These are phyloP conservation scores for Cutaneotrichosporon arboriforme DNA, from an alignment of 1,284 basidiomycete genomes.

Conservation along the genomic window DNA sequence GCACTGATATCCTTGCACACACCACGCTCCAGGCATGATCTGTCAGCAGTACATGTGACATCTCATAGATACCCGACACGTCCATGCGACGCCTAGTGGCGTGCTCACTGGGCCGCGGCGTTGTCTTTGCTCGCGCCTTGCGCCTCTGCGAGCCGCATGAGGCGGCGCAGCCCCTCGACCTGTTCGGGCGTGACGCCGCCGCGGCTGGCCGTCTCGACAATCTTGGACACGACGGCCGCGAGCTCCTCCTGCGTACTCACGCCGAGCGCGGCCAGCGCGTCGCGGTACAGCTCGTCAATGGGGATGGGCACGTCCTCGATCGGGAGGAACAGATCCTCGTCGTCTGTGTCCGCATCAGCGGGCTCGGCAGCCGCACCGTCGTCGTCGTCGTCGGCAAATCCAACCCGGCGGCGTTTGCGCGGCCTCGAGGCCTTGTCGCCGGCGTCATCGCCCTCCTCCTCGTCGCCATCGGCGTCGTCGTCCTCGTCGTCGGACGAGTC, in stretches of 20 bases:
- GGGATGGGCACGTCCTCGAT: slow-evolving; percentile 38
- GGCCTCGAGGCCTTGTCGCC: background rate
- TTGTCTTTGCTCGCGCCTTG: background rate
- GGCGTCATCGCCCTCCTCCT: background rate
- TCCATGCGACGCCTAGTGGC: no score
- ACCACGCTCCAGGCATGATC: no score
- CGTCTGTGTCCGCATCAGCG: slow-evolving; percentile 52
- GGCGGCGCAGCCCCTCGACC: slow-evolving; percentile 16
- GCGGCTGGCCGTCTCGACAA: slow-evolving; percentile 12
- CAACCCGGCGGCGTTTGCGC: background rate
- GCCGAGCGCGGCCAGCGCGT: slow-evolving; percentile 16
- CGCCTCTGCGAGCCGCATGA: slow-evolving; percentile 13
- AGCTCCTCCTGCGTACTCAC: slow-evolving; percentile 13
- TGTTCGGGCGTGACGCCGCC: slow-evolving; percentile 11
- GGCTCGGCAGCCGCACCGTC: background rate
- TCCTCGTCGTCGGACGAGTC: slow-evolving; percentile 11
- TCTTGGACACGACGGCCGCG: slow-evolving; percentile 8
- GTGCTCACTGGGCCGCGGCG: no score
- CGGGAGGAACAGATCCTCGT: slow-evolving; percentile 37
- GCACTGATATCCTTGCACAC: no score
- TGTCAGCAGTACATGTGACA: no score
- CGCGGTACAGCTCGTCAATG: slow-evolving; percentile 14
- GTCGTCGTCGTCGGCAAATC: background rate
- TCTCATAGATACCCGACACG: no score
- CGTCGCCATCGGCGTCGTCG: slow-evolving; percentile 1